phyloP scores from a whole-genome alignment of 2,329 filamentous ascomycete genomes.

The Dryadomyces quercivorus region DNA sequence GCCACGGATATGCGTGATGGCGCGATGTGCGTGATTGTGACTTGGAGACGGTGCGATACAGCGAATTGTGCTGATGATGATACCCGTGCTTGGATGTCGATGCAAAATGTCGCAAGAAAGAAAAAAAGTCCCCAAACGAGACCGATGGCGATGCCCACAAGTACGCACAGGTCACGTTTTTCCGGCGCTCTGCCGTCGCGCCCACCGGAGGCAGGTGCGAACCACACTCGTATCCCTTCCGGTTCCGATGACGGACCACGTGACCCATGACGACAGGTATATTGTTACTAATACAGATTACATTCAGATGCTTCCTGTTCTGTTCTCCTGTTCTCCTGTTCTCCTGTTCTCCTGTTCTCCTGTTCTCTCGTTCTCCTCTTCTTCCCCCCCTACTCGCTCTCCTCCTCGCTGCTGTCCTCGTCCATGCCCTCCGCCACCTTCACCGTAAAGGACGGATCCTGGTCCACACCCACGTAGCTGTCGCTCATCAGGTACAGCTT shows the following conservation, averaged over 20 bases:
- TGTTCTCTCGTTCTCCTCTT: neutral
- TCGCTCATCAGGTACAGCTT: constrained; percentile 96
- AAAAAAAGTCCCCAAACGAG: no score
- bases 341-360: neutral
- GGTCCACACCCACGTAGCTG: constrained; percentile 92
- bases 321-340: neutral
- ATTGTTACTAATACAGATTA: neutral
- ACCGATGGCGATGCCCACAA: neutral
- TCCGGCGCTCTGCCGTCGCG: neutral
- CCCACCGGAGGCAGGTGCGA: neutral
- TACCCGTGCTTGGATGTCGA: no score
- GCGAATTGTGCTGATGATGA: no score
- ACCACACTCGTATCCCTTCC: neutral
- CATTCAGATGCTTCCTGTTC: neutral
- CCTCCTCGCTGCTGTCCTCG: constrained; percentile 75
- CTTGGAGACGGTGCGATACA: no score
- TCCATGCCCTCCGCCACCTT: constrained; percentile 88
- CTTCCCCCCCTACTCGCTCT: neutral
- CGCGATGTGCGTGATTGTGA: neutral
- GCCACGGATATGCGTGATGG: neutral
- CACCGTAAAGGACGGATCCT: constrained; percentile 81
- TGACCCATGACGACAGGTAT: neutral
- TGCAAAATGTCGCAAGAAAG: no score
- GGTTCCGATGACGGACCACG: neutral
- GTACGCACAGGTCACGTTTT: neutral